Evolutionary conservation across 495 filamentous ascomycete species (phyloP).

Genomic region (Aspergillus indologenus): DNA sequence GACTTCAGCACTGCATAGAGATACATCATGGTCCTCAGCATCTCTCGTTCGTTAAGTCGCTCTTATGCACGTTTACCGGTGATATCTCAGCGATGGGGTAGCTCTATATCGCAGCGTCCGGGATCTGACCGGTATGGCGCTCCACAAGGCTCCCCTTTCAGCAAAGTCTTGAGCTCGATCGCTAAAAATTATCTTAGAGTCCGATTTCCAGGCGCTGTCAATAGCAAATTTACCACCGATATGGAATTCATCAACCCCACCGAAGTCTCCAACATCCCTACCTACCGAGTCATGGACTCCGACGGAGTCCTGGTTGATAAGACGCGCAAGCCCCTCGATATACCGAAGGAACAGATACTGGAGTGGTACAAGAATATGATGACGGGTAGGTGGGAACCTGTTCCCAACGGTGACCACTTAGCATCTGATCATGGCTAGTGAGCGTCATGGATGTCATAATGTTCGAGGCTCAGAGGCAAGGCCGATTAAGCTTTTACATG

Average conservation of each 20-base stretch:
- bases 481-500: constrained; percentile 95
- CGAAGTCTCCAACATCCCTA: constrained; percentile 66
- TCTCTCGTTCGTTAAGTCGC: constrained; percentile 14
- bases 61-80: not conserved
- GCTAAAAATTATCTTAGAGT: constrained; percentile 47
- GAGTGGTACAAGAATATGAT: constrained; percentile 68
- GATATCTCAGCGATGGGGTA: constrained; percentile 48
- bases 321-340: constrained; percentile 54
- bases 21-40: constrained; percentile 26
- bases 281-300: constrained; percentile 83
- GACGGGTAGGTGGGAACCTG: constrained; percentile 42
- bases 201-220: constrained; percentile 90
- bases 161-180: not conserved
- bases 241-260: not conserved
- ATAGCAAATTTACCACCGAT: constrained; percentile 78
- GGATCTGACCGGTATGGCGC: constrained; percentile 57
- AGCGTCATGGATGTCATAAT: constrained; percentile 93
- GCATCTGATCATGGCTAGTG: constrained; percentile 41
- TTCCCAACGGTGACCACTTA: not conserved
- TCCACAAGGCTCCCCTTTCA: no score
- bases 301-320: constrained; percentile 76
- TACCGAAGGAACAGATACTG: constrained; percentile 65
- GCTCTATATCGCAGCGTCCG: constrained; percentile 63
- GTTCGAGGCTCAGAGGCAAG: constrained; percentile 82
- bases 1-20: not conserved